Base-by-base conservation (phyloP, 1,284 basidiomycete species). In the Cystobasidium sp. region DNA sequence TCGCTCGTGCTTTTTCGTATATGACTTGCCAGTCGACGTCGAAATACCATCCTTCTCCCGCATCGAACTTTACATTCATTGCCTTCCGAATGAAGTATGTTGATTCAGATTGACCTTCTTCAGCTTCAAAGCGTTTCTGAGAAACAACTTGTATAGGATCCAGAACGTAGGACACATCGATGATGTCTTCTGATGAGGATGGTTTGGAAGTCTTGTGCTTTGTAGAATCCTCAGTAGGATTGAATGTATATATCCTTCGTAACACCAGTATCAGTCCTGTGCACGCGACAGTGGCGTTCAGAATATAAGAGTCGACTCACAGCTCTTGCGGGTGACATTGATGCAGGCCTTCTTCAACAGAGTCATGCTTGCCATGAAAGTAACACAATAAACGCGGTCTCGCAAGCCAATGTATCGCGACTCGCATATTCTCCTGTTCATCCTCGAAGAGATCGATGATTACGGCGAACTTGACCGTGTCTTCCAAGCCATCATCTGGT, bases 11-110 rank as follows among this genome's bases (percentile, higher is more conserved):
- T 55, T 68, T 67, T n/a, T 59, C 66, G 39, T 76, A 76, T 20
- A 74, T 55, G 20, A 76, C 66, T 22, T 74, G 55, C 70, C 72
- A 80, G 24, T 76, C 75, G 9, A 79, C 58, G n/a, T 77, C 78
- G 24, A 76, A 75, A 70, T 77, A 76, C 61, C 78, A 80, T 24
- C 75, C 74, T 0, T 77, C 78, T 0, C 72, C 74, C 1, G 44
- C 47, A 9, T 78, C 37, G 3, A 78, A 77, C 58, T 78, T 79
- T 59, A 76, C 75, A 22, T 80, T 78, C 63, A 77, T 78, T 1
- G 79, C 77, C 51, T 66, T 75, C 9, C 72, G 64, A 20, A 79
- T 77, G 31, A 79, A 47, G 56, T 77, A 80, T 56, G 52, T 44
- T 43, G 41, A 44, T 56, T 61, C 69, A 63, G 12, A 18, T 65